Evolutionary conservation across 257 asterid genomes (phyloP).

Genomic region (Lantana camara): DNA sequence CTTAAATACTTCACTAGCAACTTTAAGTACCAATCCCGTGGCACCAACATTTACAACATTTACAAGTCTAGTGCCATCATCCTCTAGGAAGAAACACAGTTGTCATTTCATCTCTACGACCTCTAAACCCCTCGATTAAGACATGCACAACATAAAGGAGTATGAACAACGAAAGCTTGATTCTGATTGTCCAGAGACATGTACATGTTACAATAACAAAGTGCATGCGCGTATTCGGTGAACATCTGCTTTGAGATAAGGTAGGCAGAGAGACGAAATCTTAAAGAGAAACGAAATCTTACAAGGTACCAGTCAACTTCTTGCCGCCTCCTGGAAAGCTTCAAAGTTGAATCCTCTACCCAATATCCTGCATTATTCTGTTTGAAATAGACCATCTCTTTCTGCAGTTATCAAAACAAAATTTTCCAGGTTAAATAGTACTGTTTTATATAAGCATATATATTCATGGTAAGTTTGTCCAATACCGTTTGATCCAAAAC

Average conservation of each 20-base stretch:
- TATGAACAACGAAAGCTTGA: constrained; percentile 9
- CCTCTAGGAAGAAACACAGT: constrained; percentile 44
- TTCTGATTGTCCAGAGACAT: too few species aligned
- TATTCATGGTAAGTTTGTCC: constrained; percentile 17
- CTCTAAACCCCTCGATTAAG: neutral
- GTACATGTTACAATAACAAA: neutral
- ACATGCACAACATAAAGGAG: neutral
- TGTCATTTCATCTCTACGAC: constrained; percentile 19
- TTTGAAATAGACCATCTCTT: constrained; percentile 95
- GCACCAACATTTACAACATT: constrained; percentile 73
- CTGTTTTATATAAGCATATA: neutral
- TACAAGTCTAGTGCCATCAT: constrained; percentile 90
- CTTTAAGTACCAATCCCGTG: constrained; percentile 83
- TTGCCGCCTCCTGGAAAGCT: constrained; percentile 97
- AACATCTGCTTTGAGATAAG: neutral
- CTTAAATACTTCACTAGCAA: constrained; percentile 94
- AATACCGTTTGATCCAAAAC: constrained; percentile 97
- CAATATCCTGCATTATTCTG: constrained; percentile 99
- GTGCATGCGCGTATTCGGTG: neutral
- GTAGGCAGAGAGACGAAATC: too few species aligned
- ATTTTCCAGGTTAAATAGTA: neutral
- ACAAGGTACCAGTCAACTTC: constrained; percentile 99
- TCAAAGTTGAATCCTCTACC: constrained; percentile 97
- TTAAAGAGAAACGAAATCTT: constrained; percentile 35
- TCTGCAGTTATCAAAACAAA: constrained; percentile 47